Conservation (phyloP, 2,329 filamentous ascomycete species). For the Trichoderma breve region DNA sequence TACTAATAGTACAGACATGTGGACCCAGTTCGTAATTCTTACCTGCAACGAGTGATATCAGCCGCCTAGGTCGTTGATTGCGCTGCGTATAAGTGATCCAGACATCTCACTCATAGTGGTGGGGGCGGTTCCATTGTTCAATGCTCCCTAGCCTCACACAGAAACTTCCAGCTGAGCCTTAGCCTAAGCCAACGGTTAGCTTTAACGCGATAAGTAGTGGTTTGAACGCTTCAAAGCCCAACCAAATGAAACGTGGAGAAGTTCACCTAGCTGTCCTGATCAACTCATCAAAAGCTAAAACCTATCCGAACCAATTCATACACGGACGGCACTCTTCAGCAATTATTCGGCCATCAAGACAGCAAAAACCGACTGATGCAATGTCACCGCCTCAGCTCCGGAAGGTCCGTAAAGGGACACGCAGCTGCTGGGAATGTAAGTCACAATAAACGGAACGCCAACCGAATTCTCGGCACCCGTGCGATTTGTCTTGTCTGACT, state of each 20-base stretch:
- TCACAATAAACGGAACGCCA: neutral
- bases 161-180: neutral
- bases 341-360: neutral
- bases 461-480: neutral
- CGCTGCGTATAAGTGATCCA: neutral
- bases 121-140: too few species aligned
- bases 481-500: neutral
- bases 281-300: neutral
- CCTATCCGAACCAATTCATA: neutral
- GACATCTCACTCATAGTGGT: neutral
- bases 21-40: too few species aligned
- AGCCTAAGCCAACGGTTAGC: neutral
- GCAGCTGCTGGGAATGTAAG: constrained; percentile 21
- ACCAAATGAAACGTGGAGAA: neutral
- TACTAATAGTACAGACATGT: too few species aligned
- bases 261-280: neutral
- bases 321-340: neutral
- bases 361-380: neutral
- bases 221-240: too few species aligned
- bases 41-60: too few species aligned
- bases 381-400: neutral
- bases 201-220: neutral
- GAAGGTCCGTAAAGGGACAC: constrained; percentile 16
- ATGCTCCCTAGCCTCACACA: neutral
- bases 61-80: too few species aligned